Evolutionary conservation across 495 filamentous ascomycete species (phyloP).

Genomic region (Arthonia radiata): DNA sequence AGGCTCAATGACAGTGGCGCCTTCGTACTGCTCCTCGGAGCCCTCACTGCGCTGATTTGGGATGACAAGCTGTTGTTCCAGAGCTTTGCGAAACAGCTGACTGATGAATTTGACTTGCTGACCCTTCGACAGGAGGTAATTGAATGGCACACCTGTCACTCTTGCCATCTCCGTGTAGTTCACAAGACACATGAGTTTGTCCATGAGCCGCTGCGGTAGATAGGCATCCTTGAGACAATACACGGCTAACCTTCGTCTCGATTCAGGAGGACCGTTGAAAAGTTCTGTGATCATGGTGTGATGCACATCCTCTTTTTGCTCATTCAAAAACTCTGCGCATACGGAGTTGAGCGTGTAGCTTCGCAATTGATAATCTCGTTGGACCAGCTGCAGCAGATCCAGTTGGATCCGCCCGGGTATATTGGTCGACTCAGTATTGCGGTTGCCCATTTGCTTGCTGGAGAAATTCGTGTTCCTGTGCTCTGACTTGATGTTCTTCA

Average conservation of each 20-base stretch:
- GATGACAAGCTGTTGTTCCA: conserved; percentile 79
- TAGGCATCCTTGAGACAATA: conserved; percentile 98
- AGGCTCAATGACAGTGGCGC: conserved; percentile 94
- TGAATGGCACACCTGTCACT: conserved; percentile 96
- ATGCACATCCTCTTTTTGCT: conserved; percentile 98
- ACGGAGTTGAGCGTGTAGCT: conserved; percentile 97
- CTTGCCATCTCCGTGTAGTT: conserved; percentile 99
- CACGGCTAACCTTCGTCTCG: conserved; percentile 66
- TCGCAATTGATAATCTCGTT: conserved; percentile 79
- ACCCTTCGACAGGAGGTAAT: conserved; percentile 70
- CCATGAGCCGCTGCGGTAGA: conserved; percentile 78
- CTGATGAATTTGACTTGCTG: conserved; percentile 97
- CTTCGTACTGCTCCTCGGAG: conserved; percentile 74
- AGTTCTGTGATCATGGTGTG: conserved; percentile 98
- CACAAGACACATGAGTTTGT: conserved; percentile 89
- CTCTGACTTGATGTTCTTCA: conserved; percentile 36
- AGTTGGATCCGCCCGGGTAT: conserved; percentile 85
- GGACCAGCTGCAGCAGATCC: conserved; percentile 76
- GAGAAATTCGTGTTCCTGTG: conserved; percentile 64
- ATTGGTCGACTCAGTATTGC: conserved; percentile 80
- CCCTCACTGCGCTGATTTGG: conserved; percentile 44
- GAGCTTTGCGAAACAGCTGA: conserved; percentile 84
- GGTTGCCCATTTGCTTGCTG: conserved; percentile 97
- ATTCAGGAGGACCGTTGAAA: conserved; percentile 84
- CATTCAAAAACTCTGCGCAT: conserved; percentile 82